Base-by-base conservation (phyloP, 129 eudicot species). In the Glebionis coronaria region DNA sequence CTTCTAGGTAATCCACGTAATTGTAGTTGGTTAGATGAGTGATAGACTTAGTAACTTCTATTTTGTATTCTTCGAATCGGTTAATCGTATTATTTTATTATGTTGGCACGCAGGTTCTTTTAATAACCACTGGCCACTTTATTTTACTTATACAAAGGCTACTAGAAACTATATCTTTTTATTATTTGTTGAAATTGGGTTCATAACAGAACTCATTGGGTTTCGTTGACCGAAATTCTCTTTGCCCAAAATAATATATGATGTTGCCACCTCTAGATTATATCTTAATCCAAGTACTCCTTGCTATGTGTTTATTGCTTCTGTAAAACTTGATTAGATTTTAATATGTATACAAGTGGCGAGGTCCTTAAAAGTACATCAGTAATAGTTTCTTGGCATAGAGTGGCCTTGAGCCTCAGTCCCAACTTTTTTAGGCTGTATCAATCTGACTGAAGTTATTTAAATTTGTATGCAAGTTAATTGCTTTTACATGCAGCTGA, bases 61-160 rank as follows among this genome's bases (percentile, higher is more conserved):
- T 42, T 69, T 60, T 25, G 18, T 10, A 14, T 60, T 42, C n/a
- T 16, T 29, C 20, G 18, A 29, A 40, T 40, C 12, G 42, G 63
- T 12, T 28, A 12, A 16, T 3, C 31, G 23, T 42, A 35, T 57
- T 57, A 0, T 57, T 31, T 13, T 0, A 12, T 9, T 6, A 8
- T 45, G 25, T n/a, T 9, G 51, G 19, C 42, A 19, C 74, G 75
- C 80, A 94, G 99, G 99, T 81, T 95, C 90, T 73, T 94, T 94
- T 86, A 94, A 97, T 88, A 94, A 94, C 79, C 99, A 94, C 53
- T 97, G 97, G 15, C 99, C 99, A 56, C 99, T 94, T 54, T 94
- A 94, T 72, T 94, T 89, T 61, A 69, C 81, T 53, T 73, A 62
- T 74, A 85, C 96, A 7, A 94, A 94, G 75, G 79, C 85, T 64